Evolutionary conservation across 352 stramenopile genomes (phyloP).

Genomic region (Phytophthora constricta): DNA sequence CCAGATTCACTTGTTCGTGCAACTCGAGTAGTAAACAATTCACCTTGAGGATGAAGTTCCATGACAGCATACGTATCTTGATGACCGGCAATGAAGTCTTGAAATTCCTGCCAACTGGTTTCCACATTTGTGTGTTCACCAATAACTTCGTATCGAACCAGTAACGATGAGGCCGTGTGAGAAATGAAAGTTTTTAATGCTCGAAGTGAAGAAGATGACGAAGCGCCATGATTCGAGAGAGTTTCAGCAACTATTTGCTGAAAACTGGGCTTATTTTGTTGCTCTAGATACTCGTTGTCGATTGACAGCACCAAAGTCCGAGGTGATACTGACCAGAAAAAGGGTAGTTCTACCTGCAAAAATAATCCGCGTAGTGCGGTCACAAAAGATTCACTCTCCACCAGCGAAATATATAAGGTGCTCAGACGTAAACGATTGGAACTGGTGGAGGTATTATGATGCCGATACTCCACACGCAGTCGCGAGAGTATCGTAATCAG

Average conservation of each 20-base stretch:
- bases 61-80: conserved; percentile 73
- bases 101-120: conserved; percentile 66
- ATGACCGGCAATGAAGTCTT: conserved; percentile 59
- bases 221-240: conserved; percentile 29
- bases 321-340: conserved; percentile 71
- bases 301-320: conserved; percentile 66
- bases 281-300: conserved; percentile 57
- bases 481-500: conserved; percentile 45
- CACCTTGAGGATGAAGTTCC: conserved; percentile 70
- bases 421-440: conserved; percentile 14
- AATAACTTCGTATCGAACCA: conserved; percentile 70
- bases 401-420: conserved; percentile 50
- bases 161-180: conserved; percentile 59
- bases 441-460: conserved; percentile 1
- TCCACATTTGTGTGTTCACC: conserved; percentile 52
- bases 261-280: conserved; percentile 53
- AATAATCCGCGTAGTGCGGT: conserved; percentile 53
- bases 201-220: conserved; percentile 32
- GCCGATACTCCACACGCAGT: conserved; percentile 36
- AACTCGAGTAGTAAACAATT: conserved; percentile 59
- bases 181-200: conserved; percentile 57
- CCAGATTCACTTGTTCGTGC: conserved; percentile 55
- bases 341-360: conserved; percentile 47
- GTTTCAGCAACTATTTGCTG: conserved; percentile 62
- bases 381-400: conserved; percentile 64